Percentiles rank a stretch among this genome's conserved stretches.
These are phyloP conservation scores for Backusella tuberculispora DNA, from an alignment of 192 early-diverging fungal species.

Conservation along the genomic window DNA sequence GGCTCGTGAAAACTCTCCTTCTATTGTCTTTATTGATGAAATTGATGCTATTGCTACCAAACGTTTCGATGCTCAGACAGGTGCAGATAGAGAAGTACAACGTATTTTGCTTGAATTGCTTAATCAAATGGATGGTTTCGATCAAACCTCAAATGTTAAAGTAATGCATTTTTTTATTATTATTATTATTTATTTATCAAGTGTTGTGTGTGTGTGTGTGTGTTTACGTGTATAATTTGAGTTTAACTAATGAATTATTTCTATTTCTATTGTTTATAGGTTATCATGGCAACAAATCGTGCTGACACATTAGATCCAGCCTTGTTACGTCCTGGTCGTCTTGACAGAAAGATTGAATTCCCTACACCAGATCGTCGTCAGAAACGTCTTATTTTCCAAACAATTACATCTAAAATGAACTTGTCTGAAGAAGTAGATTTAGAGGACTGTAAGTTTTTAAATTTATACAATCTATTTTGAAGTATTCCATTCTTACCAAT, in stretches of 20 bases:
- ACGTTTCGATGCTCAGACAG: conserved; percentile 97
- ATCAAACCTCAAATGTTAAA: conserved; percentile 97
- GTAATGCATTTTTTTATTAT: conserved; percentile 33
- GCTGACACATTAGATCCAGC: conserved; percentile 98
- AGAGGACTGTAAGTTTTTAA: conserved; percentile 81
- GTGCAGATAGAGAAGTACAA: conserved; percentile 98
- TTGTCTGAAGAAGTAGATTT: conserved; percentile 97
- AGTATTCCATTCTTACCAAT: background rate
- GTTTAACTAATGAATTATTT: background rate
- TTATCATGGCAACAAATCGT: conserved; percentile 99
- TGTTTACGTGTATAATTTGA: background rate
- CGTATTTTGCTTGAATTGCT: conserved; percentile 95
- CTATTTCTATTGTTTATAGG: conserved; percentile 47
- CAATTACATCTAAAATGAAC: conserved; percentile 97
- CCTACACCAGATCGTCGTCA: conserved; percentile 96
- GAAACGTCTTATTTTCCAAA: conserved; percentile 96
- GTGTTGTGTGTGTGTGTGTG: background rate
- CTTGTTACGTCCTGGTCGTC: conserved; percentile 92
- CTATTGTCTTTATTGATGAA: conserved; percentile 99
- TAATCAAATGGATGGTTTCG: conserved; percentile 99
- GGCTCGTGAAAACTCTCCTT: conserved; percentile 95
- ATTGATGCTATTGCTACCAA: conserved; percentile 99
- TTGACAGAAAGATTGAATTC: conserved; percentile 99
- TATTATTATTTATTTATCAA: background rate
- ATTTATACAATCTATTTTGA: too few relatives aligned